Evolutionary conservation across 371 early-diverging fungal species (phyloP).

Genomic region (Lichtheimia hyalospora): DNA sequence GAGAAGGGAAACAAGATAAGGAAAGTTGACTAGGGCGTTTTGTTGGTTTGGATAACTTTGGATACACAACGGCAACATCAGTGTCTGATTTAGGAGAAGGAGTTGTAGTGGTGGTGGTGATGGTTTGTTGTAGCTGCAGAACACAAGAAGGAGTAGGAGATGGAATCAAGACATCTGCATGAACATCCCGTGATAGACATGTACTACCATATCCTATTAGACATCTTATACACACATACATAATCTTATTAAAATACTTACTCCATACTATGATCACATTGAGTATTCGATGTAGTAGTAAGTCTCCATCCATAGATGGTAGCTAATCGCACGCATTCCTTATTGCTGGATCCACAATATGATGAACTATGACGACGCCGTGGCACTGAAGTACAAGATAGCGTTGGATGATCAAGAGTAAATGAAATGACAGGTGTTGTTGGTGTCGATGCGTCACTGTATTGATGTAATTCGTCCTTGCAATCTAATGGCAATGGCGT

Average conservation of each 20-base stretch:
- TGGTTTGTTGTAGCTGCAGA: not conserved
- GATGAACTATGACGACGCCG: conserved; percentile 50
- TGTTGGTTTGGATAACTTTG: not conserved
- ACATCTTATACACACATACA: too few relatives aligned
- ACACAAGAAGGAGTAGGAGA: not conserved
- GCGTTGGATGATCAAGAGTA: conserved; percentile 2
- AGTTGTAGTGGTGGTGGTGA: conserved; percentile 3
- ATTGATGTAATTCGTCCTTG: conserved; percentile 7
- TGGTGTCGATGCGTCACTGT: conserved; percentile 12
- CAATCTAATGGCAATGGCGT: not conserved
- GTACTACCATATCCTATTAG: too few relatives aligned
- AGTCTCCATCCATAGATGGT: conserved; percentile 57
- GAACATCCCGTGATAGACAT: conserved; percentile 8
- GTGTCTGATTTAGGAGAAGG: not conserved
- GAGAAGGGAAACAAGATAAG: not conserved
- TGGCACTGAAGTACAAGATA: conserved; percentile 6
- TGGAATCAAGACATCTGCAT: not conserved
- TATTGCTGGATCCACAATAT: conserved; percentile 37
- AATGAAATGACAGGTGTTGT: conserved; percentile 24
- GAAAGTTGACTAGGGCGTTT: not conserved
- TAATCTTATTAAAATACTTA: too few relatives aligned
- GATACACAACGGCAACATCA: not conserved
- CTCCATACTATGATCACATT: conserved; percentile 6
- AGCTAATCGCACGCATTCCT: conserved; percentile 49
- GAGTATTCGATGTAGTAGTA: conserved; percentile 18